phyloP scores from a whole-genome alignment of 2,329 filamentous ascomycete genomes.

The Amesomyces nigricolor region DNA sequence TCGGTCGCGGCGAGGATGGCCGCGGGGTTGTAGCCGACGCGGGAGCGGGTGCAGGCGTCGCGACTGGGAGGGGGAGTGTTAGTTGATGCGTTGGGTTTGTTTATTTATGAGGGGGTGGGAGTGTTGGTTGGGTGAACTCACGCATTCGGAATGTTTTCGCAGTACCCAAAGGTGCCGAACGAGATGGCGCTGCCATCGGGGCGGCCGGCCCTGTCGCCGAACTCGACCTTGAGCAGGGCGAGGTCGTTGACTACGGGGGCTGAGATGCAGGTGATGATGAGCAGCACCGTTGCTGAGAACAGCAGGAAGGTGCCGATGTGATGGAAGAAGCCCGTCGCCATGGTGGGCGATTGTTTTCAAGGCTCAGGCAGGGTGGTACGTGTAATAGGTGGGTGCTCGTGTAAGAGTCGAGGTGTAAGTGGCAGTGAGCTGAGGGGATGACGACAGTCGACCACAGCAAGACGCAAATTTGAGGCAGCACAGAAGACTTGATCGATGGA shows the following conservation, averaged over 20 bases:
- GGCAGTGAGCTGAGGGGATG: neutral
- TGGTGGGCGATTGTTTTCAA: conserved; percentile 25
- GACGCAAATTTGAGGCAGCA: neutral
- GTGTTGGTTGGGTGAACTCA: conserved; percentile 11
- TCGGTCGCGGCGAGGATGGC: conserved; percentile 38
- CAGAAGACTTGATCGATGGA: neutral
- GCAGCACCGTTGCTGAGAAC: conserved; percentile 48
- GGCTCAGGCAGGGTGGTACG: neutral
- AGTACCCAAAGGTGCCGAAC: conserved; percentile 56
- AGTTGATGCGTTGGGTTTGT: neutral
- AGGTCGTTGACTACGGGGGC: conserved; percentile 53
- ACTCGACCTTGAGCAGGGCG: conserved; percentile 47
- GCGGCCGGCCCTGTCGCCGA: conserved; percentile 31
- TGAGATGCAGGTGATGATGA: conserved; percentile 54
- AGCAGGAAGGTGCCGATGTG: conserved; percentile 55
- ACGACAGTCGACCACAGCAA: no score
- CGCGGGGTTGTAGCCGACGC: conserved; percentile 53
- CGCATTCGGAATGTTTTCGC: conserved; percentile 30
- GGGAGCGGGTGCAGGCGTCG: conserved; percentile 44
- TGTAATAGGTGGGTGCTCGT: neutral
- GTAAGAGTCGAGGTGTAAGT: no score
- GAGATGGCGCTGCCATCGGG: neutral
- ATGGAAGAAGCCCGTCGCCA: conserved; percentile 48
- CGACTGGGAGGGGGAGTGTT: conserved; percentile 21
- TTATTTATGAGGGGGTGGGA: no score